A percentile compares a stretch with the other conserved stretches of the same genome.
phyloP scores from a whole-genome alignment of 1,284 basidiomycete genomes.

The Leccinum griseonigrum region DNA sequence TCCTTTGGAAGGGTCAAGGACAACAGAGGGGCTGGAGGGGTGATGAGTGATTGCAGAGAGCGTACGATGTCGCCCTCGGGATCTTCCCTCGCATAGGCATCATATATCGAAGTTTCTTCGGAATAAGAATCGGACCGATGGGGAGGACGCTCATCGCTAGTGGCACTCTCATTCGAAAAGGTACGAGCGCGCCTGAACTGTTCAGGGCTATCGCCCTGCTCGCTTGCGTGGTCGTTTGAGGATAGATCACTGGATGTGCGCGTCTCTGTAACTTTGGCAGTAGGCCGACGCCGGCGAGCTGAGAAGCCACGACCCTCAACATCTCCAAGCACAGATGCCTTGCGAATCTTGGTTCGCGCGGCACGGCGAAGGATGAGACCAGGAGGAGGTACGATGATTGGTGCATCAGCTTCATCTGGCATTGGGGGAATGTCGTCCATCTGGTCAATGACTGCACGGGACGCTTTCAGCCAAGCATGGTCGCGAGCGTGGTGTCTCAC shows the following conservation, averaged over 20 bases:
- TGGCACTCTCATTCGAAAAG: constrained; percentile 46
- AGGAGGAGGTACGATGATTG: constrained; percentile 86
- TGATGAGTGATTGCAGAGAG: constrained; percentile 25
- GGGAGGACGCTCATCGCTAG: constrained; percentile 25
- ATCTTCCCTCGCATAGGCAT: constrained; percentile 68
- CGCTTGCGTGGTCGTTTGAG: constrained; percentile 56
- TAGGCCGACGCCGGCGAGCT: constrained; percentile 35
- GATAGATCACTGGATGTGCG: constrained; percentile 64
- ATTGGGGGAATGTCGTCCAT: constrained; percentile 66
- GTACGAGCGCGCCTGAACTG: constrained; percentile 38
- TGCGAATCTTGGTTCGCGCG: constrained; percentile 94
- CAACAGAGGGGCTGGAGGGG: constrained; percentile 28
- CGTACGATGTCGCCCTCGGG: constrained; percentile 48
- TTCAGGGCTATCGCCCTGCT: constrained; percentile 53
- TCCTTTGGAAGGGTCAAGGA: constrained; percentile 30
- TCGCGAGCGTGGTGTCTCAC: constrained; percentile 34
- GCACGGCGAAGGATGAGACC: constrained; percentile 89
- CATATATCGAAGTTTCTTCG: constrained; percentile 79
- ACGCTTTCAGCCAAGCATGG: constrained; percentile 21
- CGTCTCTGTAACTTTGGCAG: constrained; percentile 35
- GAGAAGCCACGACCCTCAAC: constrained; percentile 79
- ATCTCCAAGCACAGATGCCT: constrained; percentile 67
- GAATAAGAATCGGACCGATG: constrained; percentile 66
- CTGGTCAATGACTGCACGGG: constrained; percentile 54
- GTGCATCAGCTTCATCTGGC: constrained; percentile 80